Evolutionary conservation across 345 rosid genomes (phyloP).

Genomic region (Eucalyptus camaldulensis): DNA sequence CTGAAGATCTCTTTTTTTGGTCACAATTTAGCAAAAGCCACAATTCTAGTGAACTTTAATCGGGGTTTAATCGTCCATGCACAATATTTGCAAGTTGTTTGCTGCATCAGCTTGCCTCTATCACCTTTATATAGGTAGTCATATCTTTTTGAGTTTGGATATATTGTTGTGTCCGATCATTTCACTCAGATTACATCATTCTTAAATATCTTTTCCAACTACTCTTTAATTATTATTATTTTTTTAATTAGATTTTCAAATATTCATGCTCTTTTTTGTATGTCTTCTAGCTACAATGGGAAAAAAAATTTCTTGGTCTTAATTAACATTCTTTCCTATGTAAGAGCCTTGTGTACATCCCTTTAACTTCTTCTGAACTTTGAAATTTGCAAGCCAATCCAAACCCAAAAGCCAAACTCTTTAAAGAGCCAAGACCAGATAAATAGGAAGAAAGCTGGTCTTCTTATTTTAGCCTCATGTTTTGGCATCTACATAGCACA

Average conservation of each 20-base stretch:
- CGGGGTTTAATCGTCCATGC: background rate
- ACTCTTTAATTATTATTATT: background rate
- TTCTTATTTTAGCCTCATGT: background rate
- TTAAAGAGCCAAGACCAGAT: background rate
- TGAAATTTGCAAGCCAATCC: background rate
- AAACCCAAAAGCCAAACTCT: background rate
- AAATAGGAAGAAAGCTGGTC: background rate
- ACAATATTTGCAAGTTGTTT: background rate
- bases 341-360: background rate
- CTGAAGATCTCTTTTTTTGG: background rate
- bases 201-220: background rate
- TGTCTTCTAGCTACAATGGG: background rate
- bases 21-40: background rate
- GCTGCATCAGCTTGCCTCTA: background rate
- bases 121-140: background rate
- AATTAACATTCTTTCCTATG: background rate
- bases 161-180: background rate
- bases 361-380: background rate
- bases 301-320: background rate
- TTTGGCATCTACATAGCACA: background rate
- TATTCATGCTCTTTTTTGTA: background rate
- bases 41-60: background rate
- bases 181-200: background rate
- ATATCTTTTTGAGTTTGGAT: background rate
- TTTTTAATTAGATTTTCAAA: no score